Base-by-base conservation (phyloP, 2,329 filamentous ascomycete species). In the Phoma sp. region DNA sequence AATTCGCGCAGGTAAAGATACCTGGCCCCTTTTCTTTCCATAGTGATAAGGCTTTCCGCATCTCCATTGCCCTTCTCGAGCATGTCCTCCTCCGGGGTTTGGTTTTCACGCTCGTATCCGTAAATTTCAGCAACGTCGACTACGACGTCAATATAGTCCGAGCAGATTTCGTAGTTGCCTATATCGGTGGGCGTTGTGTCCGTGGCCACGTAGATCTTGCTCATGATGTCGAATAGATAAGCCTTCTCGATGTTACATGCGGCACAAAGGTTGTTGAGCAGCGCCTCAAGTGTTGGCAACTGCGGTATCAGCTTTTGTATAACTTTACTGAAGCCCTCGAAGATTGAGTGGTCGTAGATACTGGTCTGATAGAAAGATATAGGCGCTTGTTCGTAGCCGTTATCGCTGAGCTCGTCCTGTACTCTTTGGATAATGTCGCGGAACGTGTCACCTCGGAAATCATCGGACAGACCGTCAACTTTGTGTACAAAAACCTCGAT, bases 401-500 rank as follows among this genome's bases (percentile, higher is more conserved):
- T 86, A 72, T 99, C 95, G 9, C 89, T 93, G 29, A 99, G 85
- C 74, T 99, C 95, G 72, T 99, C 95, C 68, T 96, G 92, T 59
- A 98, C 96, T 35, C 92, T 88, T 72, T 98, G 96, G 47, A 93
- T 93, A 60, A 99, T 96, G 76, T 99, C 95, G 55, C 95, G 89
- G 78, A 96, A 95, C 14, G 96, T 96, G 68, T 99, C 95, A 54
- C 93, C 87, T 71, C 95, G 93, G 80, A 95, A 98, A 75, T 99
- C 95, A 64, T 98, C 95, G 25, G 91, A 95, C 13, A 99, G 82
- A n/a, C 93, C 93, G 72, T 99, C 95, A 30, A 97, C 93, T 75
- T 99, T 99, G 83, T 99, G 95, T 66, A 99, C 96, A 76, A 99
- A 98, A 45, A 99, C 93, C 73, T 98, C 93, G 62, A 99, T 90